Percentiles rank a stretch among this genome's conserved stretches.
phyloP scores from a whole-genome alignment of 2,329 filamentous ascomycete species.

The Trematosphaeria pertusa region DNA sequence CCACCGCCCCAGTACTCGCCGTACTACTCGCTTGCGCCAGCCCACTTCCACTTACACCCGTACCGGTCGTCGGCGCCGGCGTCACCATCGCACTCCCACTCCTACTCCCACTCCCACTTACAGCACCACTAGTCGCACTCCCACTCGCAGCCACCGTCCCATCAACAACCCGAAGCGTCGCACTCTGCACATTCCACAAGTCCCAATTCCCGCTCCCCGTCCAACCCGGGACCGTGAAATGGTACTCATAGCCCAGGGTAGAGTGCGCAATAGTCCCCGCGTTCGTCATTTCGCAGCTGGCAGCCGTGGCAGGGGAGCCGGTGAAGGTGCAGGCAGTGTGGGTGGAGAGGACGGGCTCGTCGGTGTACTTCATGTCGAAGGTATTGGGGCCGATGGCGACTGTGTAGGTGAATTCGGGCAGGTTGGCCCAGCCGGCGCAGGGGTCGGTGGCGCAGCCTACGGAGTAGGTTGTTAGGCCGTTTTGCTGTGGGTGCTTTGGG shows the following conservation, averaged over 20 bases:
- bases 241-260: constrained; percentile 1
- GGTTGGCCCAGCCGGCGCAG: neutral
- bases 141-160: constrained; percentile 4
- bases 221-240: constrained; percentile 1
- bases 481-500: too few species aligned
- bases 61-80: neutral
- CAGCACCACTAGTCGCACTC: neutral
- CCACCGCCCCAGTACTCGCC: neutral
- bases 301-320: neutral
- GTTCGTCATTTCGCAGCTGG: neutral
- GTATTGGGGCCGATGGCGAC: neutral
- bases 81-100: constrained; percentile 5
- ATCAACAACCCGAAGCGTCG: constrained; percentile 3
- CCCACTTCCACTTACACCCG: neutral
- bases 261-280: neutral
- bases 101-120: neutral
- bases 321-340: constrained; percentile 2
- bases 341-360: constrained; percentile 1
- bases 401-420: neutral
- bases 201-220: neutral
- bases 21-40: neutral
- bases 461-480: neutral
- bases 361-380: neutral
- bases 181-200: constrained; percentile 2
- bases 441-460: neutral